A percentile compares a stretch with the other conserved stretches of the same genome.
Conservation (phyloP, 78 protist species). For the Dictyostelium purpureum region DNA sequence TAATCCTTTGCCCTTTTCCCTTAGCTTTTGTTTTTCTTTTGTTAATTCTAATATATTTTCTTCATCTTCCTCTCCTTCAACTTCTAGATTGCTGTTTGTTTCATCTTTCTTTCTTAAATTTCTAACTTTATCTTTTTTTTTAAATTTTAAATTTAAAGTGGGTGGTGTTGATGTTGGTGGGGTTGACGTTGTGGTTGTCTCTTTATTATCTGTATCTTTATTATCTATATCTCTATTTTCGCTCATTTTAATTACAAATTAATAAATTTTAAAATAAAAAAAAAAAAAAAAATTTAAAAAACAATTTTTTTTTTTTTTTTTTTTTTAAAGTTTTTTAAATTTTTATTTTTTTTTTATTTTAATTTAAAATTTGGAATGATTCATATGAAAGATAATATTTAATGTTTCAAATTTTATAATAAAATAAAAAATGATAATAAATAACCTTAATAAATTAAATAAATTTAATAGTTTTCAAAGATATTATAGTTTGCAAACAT, state of each 20-base stretch:
- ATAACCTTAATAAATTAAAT: not conserved
- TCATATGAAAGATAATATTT: too few species aligned
- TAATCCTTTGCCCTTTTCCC: slow-evolving; percentile 60
- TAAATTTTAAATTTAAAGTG: too few species aligned
- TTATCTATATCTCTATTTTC: not conserved
- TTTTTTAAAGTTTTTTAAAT: not conserved
- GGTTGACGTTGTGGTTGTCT: too few species aligned
- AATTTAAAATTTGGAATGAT: too few species aligned
- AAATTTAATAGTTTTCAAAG: not conserved
- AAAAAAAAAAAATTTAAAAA: not conserved
- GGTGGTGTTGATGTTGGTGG: too few species aligned
- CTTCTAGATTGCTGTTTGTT: not conserved
- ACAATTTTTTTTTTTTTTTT: not conserved
- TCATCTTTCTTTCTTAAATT: too few species aligned
- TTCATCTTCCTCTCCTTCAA: not conserved
- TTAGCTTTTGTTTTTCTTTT: slow-evolving; percentile 72
- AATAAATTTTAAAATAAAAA: not conserved
- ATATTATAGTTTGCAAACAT: too few species aligned
- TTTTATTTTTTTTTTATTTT: not conserved
- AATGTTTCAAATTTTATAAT: too few species aligned
- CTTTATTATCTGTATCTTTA: not conserved
- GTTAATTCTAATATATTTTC: slow-evolving; percentile 29
- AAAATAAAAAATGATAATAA: not conserved
- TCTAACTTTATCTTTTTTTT: too few species aligned
- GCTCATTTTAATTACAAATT: not conserved